A percentile compares a stretch with the other conserved stretches of the same genome.
phyloP scores from a whole-genome alignment of 192 early-diverging fungal genomes.

The Ambispora gerdemannii region DNA sequence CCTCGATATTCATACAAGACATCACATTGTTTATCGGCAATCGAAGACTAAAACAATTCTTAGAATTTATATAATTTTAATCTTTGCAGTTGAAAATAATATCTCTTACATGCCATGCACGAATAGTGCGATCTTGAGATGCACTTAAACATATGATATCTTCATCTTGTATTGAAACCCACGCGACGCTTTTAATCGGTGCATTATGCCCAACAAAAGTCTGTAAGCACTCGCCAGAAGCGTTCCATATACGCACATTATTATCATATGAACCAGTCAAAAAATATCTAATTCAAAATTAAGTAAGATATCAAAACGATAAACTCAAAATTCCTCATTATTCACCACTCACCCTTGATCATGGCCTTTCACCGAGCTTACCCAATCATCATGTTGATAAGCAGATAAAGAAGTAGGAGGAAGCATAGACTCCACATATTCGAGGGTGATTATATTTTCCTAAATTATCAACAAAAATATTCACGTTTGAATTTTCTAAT shows the following conservation, averaged over 20 bases:
- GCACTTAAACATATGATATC: slow-evolving; percentile 50
- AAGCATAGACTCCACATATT: slow-evolving; percentile 90
- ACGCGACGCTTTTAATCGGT: slow-evolving; percentile 76
- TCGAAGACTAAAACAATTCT: slow-evolving; percentile 33
- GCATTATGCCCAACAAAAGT: slow-evolving; percentile 67
- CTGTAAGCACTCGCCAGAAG: slow-evolving; percentile 62
- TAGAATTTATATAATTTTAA: no score
- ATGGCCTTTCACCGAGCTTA: slow-evolving; percentile 66
- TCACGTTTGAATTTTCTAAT: not conserved
- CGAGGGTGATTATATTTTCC: slow-evolving; percentile 83
- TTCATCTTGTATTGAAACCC: slow-evolving; percentile 48
- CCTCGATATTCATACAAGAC: slow-evolving; percentile 71
- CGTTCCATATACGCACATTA: slow-evolving; percentile 79
- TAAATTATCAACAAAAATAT: slow-evolving; percentile 22
- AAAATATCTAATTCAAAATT: slow-evolving; percentile 53
- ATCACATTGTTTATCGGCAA: slow-evolving; percentile 39
- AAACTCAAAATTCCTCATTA: no score
- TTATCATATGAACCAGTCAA: slow-evolving; percentile 85
- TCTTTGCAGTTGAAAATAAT: slow-evolving; percentile 1
- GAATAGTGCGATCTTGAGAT: slow-evolving; percentile 64
- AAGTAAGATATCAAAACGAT: no score
- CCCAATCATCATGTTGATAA: slow-evolving; percentile 94
- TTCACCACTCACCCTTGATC: slow-evolving; percentile 17
- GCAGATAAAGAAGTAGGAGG: slow-evolving; percentile 78
- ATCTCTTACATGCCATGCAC: slow-evolving; percentile 66